phyloP scores from a whole-genome alignment of 768 basidiomycete genomes.

The Serendipita sp. region DNA sequence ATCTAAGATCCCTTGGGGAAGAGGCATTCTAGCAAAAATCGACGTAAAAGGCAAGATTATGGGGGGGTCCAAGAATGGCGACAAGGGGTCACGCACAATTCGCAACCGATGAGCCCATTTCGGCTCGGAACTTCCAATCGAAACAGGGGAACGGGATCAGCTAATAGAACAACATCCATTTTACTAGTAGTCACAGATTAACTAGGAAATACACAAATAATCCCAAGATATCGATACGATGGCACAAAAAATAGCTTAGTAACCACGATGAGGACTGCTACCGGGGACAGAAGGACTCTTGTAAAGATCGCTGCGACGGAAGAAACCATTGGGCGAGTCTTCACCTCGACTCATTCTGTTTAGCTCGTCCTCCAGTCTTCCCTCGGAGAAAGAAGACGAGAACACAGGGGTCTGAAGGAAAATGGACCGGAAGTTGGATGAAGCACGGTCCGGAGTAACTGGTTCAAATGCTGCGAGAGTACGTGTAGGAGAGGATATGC shows the following conservation, averaged over 20 bases:
- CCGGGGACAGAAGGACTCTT: not conserved
- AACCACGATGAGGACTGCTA: not conserved
- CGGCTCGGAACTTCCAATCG: not conserved
- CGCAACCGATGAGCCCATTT: not conserved
- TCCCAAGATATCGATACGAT: not conserved
- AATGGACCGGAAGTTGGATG: not conserved
- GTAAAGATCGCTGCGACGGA: not conserved
- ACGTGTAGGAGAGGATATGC: not conserved
- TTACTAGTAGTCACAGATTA: no score
- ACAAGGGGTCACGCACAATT: no score
- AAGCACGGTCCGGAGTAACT: not conserved
- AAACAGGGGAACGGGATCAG: no score
- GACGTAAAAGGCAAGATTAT: not conserved
- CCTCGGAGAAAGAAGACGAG: not conserved
- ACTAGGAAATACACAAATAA: no score
- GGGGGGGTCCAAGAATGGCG: no score
- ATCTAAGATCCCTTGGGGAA: conserved; percentile 35
- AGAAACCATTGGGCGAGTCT: not conserved
- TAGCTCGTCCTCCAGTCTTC: not conserved
- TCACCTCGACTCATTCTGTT: not conserved
- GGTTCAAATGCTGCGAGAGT: not conserved
- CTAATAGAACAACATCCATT: no score
- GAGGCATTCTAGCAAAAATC: not conserved
- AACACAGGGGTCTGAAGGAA: not conserved
- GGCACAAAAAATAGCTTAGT: not conserved